Evolutionary conservation across 2,329 filamentous ascomycete species (phyloP).

Genomic region (Chaetomium sp.): DNA sequence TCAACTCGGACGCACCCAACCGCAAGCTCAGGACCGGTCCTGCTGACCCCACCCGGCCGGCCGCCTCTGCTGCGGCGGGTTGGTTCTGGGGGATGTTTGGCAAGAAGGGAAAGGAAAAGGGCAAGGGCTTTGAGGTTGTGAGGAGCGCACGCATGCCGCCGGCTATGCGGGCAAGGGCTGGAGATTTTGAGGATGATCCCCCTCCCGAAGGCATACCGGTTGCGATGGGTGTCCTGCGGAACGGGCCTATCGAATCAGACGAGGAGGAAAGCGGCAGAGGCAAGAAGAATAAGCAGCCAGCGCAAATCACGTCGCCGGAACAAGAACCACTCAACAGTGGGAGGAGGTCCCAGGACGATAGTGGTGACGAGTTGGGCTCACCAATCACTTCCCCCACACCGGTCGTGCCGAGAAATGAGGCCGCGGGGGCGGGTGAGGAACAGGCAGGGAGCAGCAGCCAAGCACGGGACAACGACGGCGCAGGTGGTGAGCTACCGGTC

Average conservation of each 20-base stretch:
- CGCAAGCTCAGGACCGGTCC: constrained; percentile 88
- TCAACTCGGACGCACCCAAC: constrained; percentile 74
- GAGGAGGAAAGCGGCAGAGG: constrained; percentile 38
- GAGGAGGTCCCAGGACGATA: constrained; percentile 40
- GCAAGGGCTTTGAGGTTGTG: constrained; percentile 95
- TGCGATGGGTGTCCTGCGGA: constrained; percentile 53
- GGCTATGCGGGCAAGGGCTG: constrained; percentile 54
- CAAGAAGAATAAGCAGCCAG: constrained; percentile 25
- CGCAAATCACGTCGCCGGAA: constrained; percentile 30
- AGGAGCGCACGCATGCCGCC: constrained; percentile 81
- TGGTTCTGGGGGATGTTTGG: constrained; percentile 79
- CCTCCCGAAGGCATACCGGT: constrained; percentile 62
- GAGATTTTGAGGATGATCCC: constrained; percentile 57
- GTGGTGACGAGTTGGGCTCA: constrained; percentile 38
- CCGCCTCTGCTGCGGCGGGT: constrained; percentile 71
- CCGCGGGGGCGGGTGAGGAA: constrained; percentile 42
- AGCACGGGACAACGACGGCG: constrained; percentile 38
- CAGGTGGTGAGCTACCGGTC: constrained; percentile 20
- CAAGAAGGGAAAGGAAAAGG: constrained; percentile 86
- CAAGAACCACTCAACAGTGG: constrained; percentile 39
- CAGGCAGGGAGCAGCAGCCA: no score
- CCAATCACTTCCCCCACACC: constrained; percentile 42
- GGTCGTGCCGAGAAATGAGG: constrained; percentile 54
- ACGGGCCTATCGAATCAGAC: constrained; percentile 59
- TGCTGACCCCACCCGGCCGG: constrained; percentile 86